A percentile compares a stretch with the other conserved stretches of the same genome.
Evolutionary conservation across 305 asterid genomes (phyloP).

Genomic region (Plantago coronopus): DNA sequence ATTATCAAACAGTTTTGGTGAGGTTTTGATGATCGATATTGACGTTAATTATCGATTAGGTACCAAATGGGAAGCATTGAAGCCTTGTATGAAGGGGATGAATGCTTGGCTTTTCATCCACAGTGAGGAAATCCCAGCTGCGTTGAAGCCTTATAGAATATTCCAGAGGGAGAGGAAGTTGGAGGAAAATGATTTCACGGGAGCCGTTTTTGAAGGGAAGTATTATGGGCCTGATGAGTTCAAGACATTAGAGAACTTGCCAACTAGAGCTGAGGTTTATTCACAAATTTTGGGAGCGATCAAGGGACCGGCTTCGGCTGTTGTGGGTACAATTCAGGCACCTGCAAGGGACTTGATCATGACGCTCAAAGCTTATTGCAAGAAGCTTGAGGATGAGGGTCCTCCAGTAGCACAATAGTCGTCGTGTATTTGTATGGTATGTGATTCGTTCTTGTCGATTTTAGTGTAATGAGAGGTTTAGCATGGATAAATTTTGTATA

Average conservation of each 20-base stretch:
- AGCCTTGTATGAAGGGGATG: slow-evolving; percentile 94
- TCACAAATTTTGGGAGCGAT: slow-evolving; percentile 59
- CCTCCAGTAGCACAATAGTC: slow-evolving; percentile 34
- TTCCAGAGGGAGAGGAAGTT: slow-evolving; percentile 82
- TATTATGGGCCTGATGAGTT: slow-evolving; percentile 73
- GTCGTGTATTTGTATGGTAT: slow-evolving; percentile 17
- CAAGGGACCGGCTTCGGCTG: slow-evolving; percentile 82
- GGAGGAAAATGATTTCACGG: slow-evolving; percentile 73
- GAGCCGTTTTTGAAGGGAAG: slow-evolving; percentile 87
- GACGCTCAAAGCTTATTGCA: slow-evolving; percentile 70
- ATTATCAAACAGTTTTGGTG: background rate
- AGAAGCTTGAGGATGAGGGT: slow-evolving; percentile 71
- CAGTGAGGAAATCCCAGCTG: slow-evolving; percentile 83
- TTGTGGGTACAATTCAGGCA: slow-evolving; percentile 81
- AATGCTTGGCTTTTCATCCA: slow-evolving; percentile 88
- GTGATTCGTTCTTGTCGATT: slow-evolving; percentile 25
- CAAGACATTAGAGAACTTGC: slow-evolving; percentile 67
- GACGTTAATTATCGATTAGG: slow-evolving; percentile 22
- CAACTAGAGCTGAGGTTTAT: slow-evolving; percentile 72
- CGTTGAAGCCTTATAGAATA: slow-evolving; percentile 68
- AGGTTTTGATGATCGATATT: background rate
- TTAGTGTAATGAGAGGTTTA: background rate
- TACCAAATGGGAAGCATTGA: slow-evolving; percentile 73
- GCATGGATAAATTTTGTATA: slow-evolving; percentile 2
- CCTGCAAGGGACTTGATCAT: slow-evolving; percentile 77